Percentiles rank a stretch among this genome's conserved stretches.
phyloP scores from a whole-genome alignment of 768 basidiomycete species.

The Kwoniella europaea region DNA sequence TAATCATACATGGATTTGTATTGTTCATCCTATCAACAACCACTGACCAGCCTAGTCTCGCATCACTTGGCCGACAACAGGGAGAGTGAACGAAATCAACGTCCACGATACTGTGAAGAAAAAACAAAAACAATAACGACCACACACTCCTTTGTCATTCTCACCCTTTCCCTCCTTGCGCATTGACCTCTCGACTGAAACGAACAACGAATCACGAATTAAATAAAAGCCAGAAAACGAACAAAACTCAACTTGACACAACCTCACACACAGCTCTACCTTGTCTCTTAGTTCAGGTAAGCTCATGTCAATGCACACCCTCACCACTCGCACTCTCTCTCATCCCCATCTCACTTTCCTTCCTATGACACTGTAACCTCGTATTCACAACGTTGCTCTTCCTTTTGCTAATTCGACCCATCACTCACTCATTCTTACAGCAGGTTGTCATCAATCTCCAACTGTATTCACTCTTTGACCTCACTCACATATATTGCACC shows the following conservation, averaged over 20 bases:
- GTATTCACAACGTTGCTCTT: not conserved
- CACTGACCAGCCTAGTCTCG: not conserved
- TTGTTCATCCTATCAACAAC: too few relatives aligned
- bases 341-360: not conserved
- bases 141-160: not conserved
- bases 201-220: not conserved
- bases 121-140: too few relatives aligned
- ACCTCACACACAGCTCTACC: not conserved
- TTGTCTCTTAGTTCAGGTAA: conserved; percentile 5
- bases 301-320: not conserved
- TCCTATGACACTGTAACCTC: not conserved
- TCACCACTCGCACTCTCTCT: not conserved
- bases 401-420: not conserved
- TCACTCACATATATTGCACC: not conserved
- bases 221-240: not conserved
- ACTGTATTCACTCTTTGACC: conserved; percentile 7
- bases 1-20: too few relatives aligned
- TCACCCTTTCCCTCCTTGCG: not conserved
- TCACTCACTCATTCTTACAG: not conserved
- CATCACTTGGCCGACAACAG: not conserved
- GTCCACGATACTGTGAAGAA: not conserved
- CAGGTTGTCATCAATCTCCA: conserved; percentile 1
- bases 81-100: too few relatives aligned
- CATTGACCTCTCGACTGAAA: not conserved
- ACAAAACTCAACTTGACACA: too few relatives aligned